These are phyloP conservation scores for Mycotypha africana DNA, from an alignment of 371 early-diverging fungal genomes.

Conservation along the genomic window DNA sequence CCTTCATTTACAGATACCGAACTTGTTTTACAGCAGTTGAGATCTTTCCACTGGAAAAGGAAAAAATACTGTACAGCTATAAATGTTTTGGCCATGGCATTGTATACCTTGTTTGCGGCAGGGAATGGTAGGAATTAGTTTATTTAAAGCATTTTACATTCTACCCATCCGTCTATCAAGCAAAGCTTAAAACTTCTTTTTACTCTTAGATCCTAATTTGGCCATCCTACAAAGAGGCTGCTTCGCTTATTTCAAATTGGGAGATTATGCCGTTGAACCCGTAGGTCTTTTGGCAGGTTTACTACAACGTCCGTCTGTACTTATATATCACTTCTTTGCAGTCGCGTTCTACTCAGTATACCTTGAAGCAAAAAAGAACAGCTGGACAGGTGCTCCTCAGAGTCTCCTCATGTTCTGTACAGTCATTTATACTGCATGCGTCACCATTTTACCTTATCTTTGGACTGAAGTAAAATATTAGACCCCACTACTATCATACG, in stretches of 20 bases:
- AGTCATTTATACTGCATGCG: constrained; percentile 50
- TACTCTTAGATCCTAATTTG: constrained; percentile 34
- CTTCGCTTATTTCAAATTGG: constrained; percentile 79
- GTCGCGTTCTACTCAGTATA: constrained; percentile 72
- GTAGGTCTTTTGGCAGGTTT: constrained; percentile 77
- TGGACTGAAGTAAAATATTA: constrained; percentile 24
- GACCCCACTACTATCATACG: too few relatives aligned
- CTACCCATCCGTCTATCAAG: neutral
- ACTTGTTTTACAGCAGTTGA: constrained; percentile 48
- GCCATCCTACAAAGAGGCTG: constrained; percentile 72
- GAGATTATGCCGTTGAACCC: constrained; percentile 76
- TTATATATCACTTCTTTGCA: constrained; percentile 77
- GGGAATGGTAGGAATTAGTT: constrained; percentile 8
- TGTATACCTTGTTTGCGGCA: constrained; percentile 82
- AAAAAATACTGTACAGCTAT: constrained; percentile 70
- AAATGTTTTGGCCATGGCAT: constrained; percentile 87
- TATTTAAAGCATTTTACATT: neutral
- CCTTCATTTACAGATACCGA: constrained; percentile 45
- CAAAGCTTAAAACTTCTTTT: too few relatives aligned
- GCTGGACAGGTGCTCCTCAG: constrained; percentile 30
- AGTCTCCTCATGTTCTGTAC: constrained; percentile 40
- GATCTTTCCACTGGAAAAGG: constrained; percentile 67
- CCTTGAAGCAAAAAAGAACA: constrained; percentile 30
- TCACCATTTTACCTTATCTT: constrained; percentile 48
- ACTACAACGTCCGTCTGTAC: constrained; percentile 55